phyloP scores from a whole-genome alignment of 2,329 filamentous ascomycete species.

The Microsporum canis region DNA sequence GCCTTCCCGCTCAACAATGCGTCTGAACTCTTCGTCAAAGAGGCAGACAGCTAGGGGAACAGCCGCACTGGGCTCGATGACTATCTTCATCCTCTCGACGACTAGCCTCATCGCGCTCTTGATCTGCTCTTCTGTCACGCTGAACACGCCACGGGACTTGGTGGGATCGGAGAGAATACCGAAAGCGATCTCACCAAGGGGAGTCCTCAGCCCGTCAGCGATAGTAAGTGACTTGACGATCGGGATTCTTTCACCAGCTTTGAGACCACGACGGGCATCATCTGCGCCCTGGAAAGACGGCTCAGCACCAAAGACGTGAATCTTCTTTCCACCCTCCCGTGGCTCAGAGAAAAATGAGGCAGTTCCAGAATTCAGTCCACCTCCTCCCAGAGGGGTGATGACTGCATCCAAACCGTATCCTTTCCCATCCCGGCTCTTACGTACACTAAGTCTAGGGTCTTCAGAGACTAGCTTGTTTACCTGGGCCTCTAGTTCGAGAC shows the following conservation, averaged over 20 bases:
- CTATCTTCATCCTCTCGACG: constrained; percentile 76
- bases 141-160: constrained; percentile 61
- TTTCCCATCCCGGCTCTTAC: constrained; percentile 12
- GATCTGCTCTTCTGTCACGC: constrained; percentile 75
- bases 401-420: constrained; percentile 50
- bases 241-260: constrained; percentile 51
- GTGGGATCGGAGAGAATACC: constrained; percentile 56
- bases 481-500: constrained; percentile 69
- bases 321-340: constrained; percentile 49
- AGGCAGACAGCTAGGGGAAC: constrained; percentile 74
- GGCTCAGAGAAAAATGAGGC: constrained; percentile 53
- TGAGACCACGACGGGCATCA: constrained; percentile 63
- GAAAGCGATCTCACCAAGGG: constrained; percentile 68
- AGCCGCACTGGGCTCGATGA: constrained; percentile 78
- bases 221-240: constrained; percentile 66
- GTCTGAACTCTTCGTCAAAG: constrained; percentile 74
- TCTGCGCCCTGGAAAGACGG: constrained; percentile 73
- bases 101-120: constrained; percentile 62
- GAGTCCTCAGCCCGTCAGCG: constrained; percentile 78
- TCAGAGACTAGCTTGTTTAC: constrained; percentile 43
- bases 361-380: constrained; percentile 74
- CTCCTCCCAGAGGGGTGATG: constrained; percentile 75
- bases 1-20: constrained; percentile 51
- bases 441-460: constrained; percentile 20
- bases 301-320: constrained; percentile 75